phyloP scores from a whole-genome alignment of 2,329 filamentous ascomycete genomes.

The Rhynchosporium graminicola region DNA sequence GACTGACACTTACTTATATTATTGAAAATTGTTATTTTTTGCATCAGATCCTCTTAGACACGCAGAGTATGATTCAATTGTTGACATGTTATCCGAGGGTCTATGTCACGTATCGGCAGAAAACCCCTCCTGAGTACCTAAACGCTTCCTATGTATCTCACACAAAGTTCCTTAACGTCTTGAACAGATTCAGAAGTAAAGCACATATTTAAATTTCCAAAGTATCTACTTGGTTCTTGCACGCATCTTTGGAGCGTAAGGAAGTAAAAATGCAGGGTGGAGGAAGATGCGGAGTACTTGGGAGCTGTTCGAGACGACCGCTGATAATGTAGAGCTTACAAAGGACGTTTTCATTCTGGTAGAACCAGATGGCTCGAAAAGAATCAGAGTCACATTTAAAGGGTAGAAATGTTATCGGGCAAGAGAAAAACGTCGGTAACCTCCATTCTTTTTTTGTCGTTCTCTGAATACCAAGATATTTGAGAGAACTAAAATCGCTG shows the following conservation, averaged over 20 bases:
- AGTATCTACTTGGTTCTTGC: constrained; percentile 21
- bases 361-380: constrained; percentile 18
- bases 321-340: constrained; percentile 22
- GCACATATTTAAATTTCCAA: no score
- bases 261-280: constrained; percentile 12
- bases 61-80: neutral
- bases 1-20: no score
- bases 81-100: neutral
- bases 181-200: neutral
- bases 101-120: neutral
- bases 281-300: constrained; percentile 19
- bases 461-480: no score
- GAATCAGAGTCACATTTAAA: constrained; percentile 14
- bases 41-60: no score
- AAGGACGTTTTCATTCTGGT: constrained; percentile 24
- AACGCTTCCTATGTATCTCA: constrained; percentile 23
- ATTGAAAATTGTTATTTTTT: no score
- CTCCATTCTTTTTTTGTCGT: no score
- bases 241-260: constrained; percentile 19
- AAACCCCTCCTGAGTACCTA: constrained; percentile 6
- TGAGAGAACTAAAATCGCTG: no score
- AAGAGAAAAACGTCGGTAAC: no score
- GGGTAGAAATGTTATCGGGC: neutral
- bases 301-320: constrained; percentile 23
- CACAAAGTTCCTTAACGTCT: constrained; percentile 6